These are phyloP conservation scores for Pyrus communis DNA, from an alignment of 306 rosid genomes.

Conservation along the genomic window DNA sequence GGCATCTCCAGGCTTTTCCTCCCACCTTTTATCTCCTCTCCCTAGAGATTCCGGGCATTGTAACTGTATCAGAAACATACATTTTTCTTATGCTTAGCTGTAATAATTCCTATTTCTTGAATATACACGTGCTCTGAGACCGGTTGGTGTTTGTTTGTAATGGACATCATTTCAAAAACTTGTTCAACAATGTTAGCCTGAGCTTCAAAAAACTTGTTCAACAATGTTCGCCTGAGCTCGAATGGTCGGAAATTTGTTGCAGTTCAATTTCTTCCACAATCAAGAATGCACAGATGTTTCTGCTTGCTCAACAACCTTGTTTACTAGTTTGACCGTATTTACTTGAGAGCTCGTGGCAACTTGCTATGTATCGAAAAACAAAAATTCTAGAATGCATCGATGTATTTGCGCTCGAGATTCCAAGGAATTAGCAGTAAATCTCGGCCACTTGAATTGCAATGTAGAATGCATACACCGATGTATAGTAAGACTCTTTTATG, in stretches of 20 bases:
- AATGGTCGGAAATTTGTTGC: neutral
- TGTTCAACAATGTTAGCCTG: neutral
- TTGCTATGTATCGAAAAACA: too few species aligned
- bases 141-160: neutral
- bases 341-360: neutral
- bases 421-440: neutral
- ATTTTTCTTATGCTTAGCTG: constrained; percentile 15
- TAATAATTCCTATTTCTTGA: constrained; percentile 20
- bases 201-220: neutral
- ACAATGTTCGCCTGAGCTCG: neutral
- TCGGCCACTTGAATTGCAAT: too few species aligned
- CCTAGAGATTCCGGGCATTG: constrained; percentile 30
- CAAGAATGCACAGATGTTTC: neutral
- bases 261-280: neutral
- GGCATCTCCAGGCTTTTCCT: constrained; percentile 13
- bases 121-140: neutral
- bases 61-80: constrained; percentile 27
- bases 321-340: too few species aligned
- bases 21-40: constrained; percentile 11
- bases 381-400: neutral
- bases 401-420: neutral
- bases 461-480: too few species aligned
- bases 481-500: too few species aligned
- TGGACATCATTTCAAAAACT: neutral
- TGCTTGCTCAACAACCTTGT: too few species aligned